Evolutionary conservation across 108 stramenopile genomes (phyloP).

Genomic region (Cyclotella cryptica): DNA sequence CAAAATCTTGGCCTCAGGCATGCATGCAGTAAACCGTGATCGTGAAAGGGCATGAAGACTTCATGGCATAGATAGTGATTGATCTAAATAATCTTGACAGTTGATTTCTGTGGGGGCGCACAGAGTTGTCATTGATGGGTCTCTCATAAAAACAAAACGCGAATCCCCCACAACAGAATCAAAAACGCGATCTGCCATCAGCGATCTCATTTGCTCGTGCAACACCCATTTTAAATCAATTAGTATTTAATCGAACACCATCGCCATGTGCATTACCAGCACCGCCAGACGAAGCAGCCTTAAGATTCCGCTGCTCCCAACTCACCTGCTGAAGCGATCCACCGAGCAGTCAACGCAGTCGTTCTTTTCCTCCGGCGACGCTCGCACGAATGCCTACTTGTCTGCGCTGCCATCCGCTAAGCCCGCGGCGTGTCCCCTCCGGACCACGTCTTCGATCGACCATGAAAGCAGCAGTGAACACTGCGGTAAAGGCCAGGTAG

Average conservation of each 20-base stretch:
- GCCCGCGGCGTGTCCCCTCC: background rate
- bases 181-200: background rate
- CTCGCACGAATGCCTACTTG: background rate
- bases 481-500: slow-evolving; percentile 17
- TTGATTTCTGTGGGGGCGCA: background rate
- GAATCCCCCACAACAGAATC: background rate
- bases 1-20: too few species aligned
- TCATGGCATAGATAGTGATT: too few species aligned
- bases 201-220: slow-evolving; percentile 15
- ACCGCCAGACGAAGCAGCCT: slow-evolving; percentile 36
- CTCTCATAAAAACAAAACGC: slow-evolving; percentile 4
- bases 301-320: slow-evolving; percentile 41
- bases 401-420: background rate
- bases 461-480: background rate
- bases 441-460: background rate
- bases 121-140: background rate
- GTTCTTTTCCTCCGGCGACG: background rate
- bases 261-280: slow-evolving; percentile 54
- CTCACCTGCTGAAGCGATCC: slow-evolving; percentile 27
- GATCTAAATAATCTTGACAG: too few species aligned
- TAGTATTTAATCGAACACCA: background rate
- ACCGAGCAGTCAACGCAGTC: background rate
- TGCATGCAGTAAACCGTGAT: too few species aligned
- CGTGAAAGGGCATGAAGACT: too few species aligned
- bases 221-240: background rate